These are phyloP conservation scores for Plenodomus tracheiphilus DNA, from an alignment of 2,329 filamentous ascomycete species.

Conservation along the genomic window DNA sequence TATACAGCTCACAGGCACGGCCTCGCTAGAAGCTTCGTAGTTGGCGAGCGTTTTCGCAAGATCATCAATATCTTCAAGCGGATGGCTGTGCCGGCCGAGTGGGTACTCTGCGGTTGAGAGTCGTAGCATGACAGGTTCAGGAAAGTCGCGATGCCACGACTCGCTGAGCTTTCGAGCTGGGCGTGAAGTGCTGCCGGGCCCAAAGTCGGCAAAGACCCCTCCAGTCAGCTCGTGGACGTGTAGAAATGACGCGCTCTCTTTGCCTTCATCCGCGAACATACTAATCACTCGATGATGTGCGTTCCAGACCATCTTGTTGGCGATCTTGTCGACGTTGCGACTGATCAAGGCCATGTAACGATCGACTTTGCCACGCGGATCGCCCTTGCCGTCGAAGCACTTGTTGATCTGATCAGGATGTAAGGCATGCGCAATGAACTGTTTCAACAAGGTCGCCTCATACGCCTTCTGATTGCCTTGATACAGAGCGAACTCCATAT, in stretches of 20 bases:
- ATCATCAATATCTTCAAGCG: conserved; percentile 24
- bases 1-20: conserved; percentile 1
- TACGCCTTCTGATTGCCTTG: conserved; percentile 32
- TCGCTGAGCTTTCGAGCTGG: conserved; percentile 18
- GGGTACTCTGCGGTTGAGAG: conserved; percentile 23
- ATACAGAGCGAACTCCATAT: conserved; percentile 24
- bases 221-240: conserved; percentile 17
- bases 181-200: conserved; percentile 8
- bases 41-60: conserved; percentile 12
- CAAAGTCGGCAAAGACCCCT: conserved; percentile 16
- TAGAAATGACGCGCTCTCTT: conserved; percentile 20
- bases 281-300: conserved; percentile 22
- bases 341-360: conserved; percentile 20
- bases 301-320: conserved; percentile 29
- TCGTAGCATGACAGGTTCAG: conserved; percentile 20
- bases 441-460: conserved; percentile 26
- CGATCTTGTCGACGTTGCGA: conserved; percentile 18
- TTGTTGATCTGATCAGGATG: conserved; percentile 16
- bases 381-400: conserved; percentile 6
- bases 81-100: conserved; percentile 11
- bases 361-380: conserved; percentile 3
- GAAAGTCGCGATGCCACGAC: conserved; percentile 23
- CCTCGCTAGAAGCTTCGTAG: not conserved
- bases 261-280: conserved; percentile 21
- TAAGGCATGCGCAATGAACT: conserved; percentile 25